Percentiles rank a stretch among this genome's conserved stretches.
These are phyloP conservation scores for Aspergillus aculeatus DNA, from an alignment of 2,329 filamentous ascomycete genomes.

Conservation along the genomic window DNA sequence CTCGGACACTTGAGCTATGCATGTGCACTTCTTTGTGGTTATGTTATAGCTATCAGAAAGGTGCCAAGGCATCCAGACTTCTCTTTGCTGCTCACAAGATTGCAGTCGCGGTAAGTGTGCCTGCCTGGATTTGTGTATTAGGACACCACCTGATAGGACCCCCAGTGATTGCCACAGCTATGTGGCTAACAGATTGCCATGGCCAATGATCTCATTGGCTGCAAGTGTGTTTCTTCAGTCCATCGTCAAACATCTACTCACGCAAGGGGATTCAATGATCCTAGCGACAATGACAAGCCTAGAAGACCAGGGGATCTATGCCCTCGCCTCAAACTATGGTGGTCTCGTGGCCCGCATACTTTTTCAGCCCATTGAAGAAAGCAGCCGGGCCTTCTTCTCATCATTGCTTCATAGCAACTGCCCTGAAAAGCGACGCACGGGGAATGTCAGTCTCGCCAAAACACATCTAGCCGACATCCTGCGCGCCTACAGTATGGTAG, in stretches of 20 bases:
- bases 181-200: constrained; percentile 63
- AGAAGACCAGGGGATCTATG: constrained; percentile 84
- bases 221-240: constrained; percentile 85
- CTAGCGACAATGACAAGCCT: constrained; percentile 75
- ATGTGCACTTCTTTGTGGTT: constrained; percentile 65
- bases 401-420: constrained; percentile 61
- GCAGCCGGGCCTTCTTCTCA: constrained; percentile 84
- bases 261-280: constrained; percentile 89
- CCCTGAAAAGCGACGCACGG: constrained; percentile 15
- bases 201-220: constrained; percentile 68
- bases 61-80: constrained; percentile 62
- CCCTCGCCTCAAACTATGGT: constrained; percentile 91
- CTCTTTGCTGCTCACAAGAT: constrained; percentile 59
- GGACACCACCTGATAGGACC: constrained; percentile 14
- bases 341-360: constrained; percentile 82
- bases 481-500: constrained; percentile 71
- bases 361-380: constrained; percentile 95
- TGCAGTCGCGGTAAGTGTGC: constrained; percentile 44
- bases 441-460: constrained; percentile 29
- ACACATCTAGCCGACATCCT: constrained; percentile 54
- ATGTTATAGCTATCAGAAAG: constrained; percentile 60
- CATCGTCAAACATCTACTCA: constrained; percentile 86
- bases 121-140: background rate
- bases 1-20: constrained; percentile 81
- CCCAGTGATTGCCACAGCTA: constrained; percentile 43